Percentiles rank a stretch among this genome's conserved stretches.
Evolutionary conservation across 495 filamentous ascomycete species (phyloP).

Genomic region (Hypoxylon lienhwacheense): DNA sequence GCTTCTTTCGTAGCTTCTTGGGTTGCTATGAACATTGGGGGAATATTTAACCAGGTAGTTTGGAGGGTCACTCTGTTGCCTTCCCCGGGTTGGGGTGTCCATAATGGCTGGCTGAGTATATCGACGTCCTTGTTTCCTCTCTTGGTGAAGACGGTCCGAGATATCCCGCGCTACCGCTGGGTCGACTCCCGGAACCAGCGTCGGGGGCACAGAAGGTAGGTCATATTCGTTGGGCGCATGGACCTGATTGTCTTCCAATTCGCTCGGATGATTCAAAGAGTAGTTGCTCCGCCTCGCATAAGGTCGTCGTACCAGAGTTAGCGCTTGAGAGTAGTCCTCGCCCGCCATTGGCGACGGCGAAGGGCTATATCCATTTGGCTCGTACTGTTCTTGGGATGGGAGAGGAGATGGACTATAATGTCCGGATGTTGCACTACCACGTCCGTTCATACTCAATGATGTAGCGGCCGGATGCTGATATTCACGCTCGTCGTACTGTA

Average conservation of each 20-base stretch:
- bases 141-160: slow-evolving; percentile 53
- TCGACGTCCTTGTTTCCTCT: slow-evolving; percentile 46
- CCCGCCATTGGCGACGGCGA: slow-evolving; percentile 27
- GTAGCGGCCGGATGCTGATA: slow-evolving; percentile 50
- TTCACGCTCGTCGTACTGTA: slow-evolving; percentile 40
- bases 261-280: slow-evolving; percentile 36
- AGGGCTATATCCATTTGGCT: slow-evolving; percentile 20
- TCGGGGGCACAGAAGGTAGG: slow-evolving; percentile 60
- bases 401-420: slow-evolving; percentile 33
- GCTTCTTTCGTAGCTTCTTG: slow-evolving; percentile 41
- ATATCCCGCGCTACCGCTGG: slow-evolving; percentile 59
- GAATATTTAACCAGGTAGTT: slow-evolving; percentile 44
- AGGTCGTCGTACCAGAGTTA: slow-evolving; percentile 32
- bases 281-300: slow-evolving; percentile 29
- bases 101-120: slow-evolving; percentile 45
- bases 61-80: slow-evolving; percentile 45
- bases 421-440: slow-evolving; percentile 43
- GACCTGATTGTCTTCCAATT: slow-evolving; percentile 40
- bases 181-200: slow-evolving; percentile 71
- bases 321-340: slow-evolving; percentile 38
- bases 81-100: slow-evolving; percentile 43
- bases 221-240: slow-evolving; percentile 39
- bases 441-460: slow-evolving; percentile 49
- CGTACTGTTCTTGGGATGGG: slow-evolving; percentile 31
- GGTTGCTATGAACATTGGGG: slow-evolving; percentile 40